Evolutionary conservation across 2,329 filamentous ascomycete species (phyloP).

Genomic region (Cladophialophora chaetospira): DNA sequence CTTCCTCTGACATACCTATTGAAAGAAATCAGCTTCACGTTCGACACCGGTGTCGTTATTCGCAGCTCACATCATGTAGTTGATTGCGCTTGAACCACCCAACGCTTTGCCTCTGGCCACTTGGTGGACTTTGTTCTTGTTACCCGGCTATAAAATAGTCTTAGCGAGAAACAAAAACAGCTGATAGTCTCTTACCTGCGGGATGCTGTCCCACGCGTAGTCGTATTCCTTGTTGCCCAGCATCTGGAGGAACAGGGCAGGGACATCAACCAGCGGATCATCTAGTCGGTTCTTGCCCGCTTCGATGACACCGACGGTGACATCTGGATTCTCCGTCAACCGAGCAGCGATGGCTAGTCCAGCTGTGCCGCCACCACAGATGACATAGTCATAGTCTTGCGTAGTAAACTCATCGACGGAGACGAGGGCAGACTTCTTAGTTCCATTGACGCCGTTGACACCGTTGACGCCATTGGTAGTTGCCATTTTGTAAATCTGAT

Average conservation of each 20-base stretch:
- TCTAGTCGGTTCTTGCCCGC: slow-evolving; percentile 42
- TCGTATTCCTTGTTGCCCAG: slow-evolving; percentile 40
- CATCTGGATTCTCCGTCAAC: slow-evolving; percentile 47
- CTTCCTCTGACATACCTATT: slow-evolving; percentile 32
- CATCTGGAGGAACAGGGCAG: slow-evolving; percentile 32
- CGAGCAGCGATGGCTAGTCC: slow-evolving; percentile 55
- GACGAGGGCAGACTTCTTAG: slow-evolving; percentile 21
- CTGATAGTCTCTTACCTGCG: slow-evolving; percentile 33
- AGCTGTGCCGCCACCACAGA: slow-evolving; percentile 59
- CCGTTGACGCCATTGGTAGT: slow-evolving; percentile 21
- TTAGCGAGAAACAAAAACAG: slow-evolving; percentile 10
- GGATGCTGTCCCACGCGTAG: slow-evolving; percentile 38
- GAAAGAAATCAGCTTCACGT: background rate
- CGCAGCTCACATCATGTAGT: slow-evolving; percentile 36
- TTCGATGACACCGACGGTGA: slow-evolving; percentile 51
- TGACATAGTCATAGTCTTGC: slow-evolving; percentile 37
- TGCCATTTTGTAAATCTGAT: slow-evolving; percentile 18
- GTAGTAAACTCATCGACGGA: slow-evolving; percentile 27
- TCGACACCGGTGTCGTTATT: too few species aligned
- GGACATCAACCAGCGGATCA: slow-evolving; percentile 35
- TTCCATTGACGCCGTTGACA: slow-evolving; percentile 19
- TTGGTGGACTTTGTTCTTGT: slow-evolving; percentile 32
- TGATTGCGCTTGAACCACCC: slow-evolving; percentile 39
- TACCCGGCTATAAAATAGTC: slow-evolving; percentile 11
- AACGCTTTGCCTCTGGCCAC: slow-evolving; percentile 37